Evolutionary conservation across 257 asterid genomes (phyloP).

Genomic region (Ocimum tenuiflorum): DNA sequence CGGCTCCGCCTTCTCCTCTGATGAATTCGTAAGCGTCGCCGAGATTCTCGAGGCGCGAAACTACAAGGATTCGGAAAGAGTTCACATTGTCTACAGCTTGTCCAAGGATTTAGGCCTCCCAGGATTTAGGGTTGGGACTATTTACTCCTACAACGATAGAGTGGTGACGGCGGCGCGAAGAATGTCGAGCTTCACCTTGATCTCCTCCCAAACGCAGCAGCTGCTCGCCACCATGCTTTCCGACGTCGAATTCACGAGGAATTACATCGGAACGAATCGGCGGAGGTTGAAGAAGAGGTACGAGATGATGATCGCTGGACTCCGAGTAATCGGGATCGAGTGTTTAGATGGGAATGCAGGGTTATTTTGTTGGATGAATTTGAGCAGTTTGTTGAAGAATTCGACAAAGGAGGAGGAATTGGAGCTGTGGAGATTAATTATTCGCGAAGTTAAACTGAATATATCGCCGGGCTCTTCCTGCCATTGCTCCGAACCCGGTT

Average conservation of each 20-base stretch:
- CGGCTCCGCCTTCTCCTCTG: conserved; percentile 42
- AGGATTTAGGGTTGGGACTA: conserved; percentile 47
- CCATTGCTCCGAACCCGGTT: conserved; percentile 49
- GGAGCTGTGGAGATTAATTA: conserved; percentile 29
- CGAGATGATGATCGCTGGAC: conserved; percentile 24
- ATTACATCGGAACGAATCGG: conserved; percentile 25
- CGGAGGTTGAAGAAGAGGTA: conserved; percentile 32
- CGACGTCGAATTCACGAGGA: conserved; percentile 22
- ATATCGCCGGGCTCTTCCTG: conserved; percentile 51
- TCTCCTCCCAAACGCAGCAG: conserved; percentile 48
- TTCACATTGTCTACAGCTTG: conserved; percentile 46
- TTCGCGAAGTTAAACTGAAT: conserved; percentile 33
- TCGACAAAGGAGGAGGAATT: conserved; percentile 27
- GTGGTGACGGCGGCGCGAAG: conserved; percentile 45
- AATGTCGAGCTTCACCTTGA: conserved; percentile 50
- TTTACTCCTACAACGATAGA: conserved; percentile 42
- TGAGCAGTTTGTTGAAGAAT: conserved; percentile 23
- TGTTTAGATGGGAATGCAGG: conserved; percentile 52
- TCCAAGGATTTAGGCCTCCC: conserved; percentile 52
- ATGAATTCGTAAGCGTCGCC: conserved; percentile 41
- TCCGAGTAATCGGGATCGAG: conserved; percentile 25
- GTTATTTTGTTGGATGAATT: conserved; percentile 48
- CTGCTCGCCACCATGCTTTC: conserved; percentile 43
- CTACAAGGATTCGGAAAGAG: conserved; percentile 33
- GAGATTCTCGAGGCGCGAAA: conserved; percentile 29